phyloP scores from a whole-genome alignment of 805 yeast genomes.

The Ogataea minuta region DNA sequence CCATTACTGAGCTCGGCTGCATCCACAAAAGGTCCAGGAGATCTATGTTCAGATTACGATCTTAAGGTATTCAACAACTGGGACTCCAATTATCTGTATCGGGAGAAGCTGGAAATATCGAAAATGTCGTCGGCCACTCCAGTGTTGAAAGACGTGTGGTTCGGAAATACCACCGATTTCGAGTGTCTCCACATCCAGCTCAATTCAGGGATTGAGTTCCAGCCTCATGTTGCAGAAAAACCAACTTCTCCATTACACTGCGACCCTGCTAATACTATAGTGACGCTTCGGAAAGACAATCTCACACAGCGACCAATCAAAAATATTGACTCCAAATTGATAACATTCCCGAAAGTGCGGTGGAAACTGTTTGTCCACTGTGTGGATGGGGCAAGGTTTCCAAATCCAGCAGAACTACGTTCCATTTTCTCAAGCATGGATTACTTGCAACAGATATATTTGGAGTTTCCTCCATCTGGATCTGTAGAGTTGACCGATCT shows the following conservation, averaged over 20 bases:
- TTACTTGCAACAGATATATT: slow-evolving; percentile 25
- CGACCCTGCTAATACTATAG: slow-evolving; percentile 50
- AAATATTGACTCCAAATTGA: slow-evolving; percentile 33
- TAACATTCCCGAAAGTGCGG: slow-evolving; percentile 50
- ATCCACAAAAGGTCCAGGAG: slow-evolving; percentile 26
- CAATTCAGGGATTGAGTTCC: slow-evolving; percentile 12
- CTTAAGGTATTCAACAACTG: slow-evolving; percentile 50
- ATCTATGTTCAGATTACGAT: slow-evolving; percentile 37
- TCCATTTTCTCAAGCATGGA: slow-evolving; percentile 20
- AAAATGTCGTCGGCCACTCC: slow-evolving; percentile 79
- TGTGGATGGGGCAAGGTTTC: slow-evolving; percentile 57
- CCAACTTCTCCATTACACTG: slow-evolving; percentile 43
- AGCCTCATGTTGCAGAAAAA: slow-evolving; percentile 4
- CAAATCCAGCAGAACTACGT: slow-evolving; percentile 40
- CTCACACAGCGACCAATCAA: slow-evolving; percentile 22
- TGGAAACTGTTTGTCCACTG: slow-evolving; percentile 61
- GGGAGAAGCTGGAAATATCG: slow-evolving; percentile 80
- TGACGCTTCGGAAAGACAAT: slow-evolving; percentile 37
- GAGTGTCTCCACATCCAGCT: slow-evolving; percentile 39
- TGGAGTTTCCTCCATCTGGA: slow-evolving; percentile 85
- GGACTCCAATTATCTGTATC: slow-evolving; percentile 65
- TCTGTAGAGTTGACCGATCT: slow-evolving; percentile 74
- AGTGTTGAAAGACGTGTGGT: slow-evolving; percentile 58
- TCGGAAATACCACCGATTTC: slow-evolving; percentile 79
- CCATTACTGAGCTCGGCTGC: slow-evolving; percentile 26